Evolutionary conservation across 2,329 filamentous ascomycete species (phyloP).

Genomic region (Fusarium ambrosium): DNA sequence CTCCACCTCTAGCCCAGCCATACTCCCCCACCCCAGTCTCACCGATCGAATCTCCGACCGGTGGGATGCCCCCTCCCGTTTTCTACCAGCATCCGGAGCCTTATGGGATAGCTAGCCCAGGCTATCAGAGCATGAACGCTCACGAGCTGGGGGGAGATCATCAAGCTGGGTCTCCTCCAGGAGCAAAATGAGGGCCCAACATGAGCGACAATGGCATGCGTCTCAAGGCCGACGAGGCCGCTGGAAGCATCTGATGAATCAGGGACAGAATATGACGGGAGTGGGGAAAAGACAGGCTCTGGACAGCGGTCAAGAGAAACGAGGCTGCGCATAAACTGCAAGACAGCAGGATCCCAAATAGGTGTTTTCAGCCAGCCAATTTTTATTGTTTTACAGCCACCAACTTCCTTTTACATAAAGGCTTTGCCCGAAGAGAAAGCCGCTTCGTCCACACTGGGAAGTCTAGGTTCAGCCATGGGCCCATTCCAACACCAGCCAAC

Average conservation of each 20-base stretch:
- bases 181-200: neutral
- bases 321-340: neutral
- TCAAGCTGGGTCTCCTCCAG: neutral
- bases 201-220: neutral
- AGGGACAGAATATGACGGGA: too few relatives aligned
- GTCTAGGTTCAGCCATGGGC: neutral
- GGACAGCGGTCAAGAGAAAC: neutral
- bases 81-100: neutral
- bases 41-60: neutral
- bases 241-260: neutral
- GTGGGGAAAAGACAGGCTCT: neutral
- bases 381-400: neutral
- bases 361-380: neutral
- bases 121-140: neutral
- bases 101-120: neutral
- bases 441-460: neutral
- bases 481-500: neutral
- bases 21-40: neutral
- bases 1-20: neutral
- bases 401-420: neutral
- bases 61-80: neutral
- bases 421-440: neutral
- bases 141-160: neutral
- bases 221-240: rapidly evolving
- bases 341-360: neutral